Evolutionary conservation across 257 asterid genomes (phyloP).

Genomic region (Solanum paucissectum): DNA sequence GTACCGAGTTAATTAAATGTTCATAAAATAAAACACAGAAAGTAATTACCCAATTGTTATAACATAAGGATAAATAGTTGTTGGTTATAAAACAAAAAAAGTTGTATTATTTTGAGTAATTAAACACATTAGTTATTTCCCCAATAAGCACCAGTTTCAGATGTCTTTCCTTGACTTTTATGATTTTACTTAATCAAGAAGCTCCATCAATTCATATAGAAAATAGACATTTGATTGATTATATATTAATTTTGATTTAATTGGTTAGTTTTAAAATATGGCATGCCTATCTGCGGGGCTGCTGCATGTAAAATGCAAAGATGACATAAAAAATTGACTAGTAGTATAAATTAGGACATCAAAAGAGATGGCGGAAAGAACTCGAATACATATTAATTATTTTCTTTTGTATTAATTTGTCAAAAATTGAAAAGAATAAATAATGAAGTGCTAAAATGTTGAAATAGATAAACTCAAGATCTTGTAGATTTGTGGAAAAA

Average conservation of each 20-base stretch:
- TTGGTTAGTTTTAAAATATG: background rate
- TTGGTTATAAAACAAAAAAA: background rate
- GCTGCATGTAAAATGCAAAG: constrained; percentile 2
- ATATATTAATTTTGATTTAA: background rate
- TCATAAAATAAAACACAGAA: background rate
- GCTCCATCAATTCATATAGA: background rate
- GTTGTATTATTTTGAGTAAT: background rate
- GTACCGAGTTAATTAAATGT: background rate
- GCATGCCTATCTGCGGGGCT: background rate
- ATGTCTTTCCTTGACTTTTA: background rate
- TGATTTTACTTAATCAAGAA: background rate
- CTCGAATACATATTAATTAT: background rate
- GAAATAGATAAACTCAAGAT: background rate
- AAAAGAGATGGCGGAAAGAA: background rate
- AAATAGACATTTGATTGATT: background rate
- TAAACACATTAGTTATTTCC: background rate
- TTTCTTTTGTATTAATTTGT: background rate
- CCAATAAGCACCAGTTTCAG: background rate
- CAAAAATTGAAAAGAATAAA: background rate
- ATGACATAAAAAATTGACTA: background rate
- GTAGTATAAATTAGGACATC: background rate
- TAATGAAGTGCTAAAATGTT: background rate
- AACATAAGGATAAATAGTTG: background rate
- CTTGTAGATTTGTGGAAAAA: background rate
- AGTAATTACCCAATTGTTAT: background rate